phyloP scores from a whole-genome alignment of 129 eudicot genomes.

The Chrysanthemum seticuspe region DNA sequence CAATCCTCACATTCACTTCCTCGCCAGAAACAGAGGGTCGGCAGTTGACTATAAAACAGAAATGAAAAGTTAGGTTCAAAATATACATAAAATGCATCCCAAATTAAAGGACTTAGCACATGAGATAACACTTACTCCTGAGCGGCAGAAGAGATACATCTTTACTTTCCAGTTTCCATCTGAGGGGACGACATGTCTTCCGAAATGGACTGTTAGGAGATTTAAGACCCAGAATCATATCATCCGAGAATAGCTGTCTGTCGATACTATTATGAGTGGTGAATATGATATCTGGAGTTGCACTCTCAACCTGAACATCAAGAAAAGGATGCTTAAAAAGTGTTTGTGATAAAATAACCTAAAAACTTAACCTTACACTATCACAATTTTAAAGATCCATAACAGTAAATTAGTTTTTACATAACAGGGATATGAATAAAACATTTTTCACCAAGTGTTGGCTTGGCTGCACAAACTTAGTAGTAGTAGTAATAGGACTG shows the following conservation, averaged over 20 bases:
- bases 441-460: too few relatives aligned
- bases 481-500: too few relatives aligned
- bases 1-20: slow-evolving; percentile 71
- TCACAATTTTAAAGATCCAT: too few relatives aligned
- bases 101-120: neutral
- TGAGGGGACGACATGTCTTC: slow-evolving; percentile 68
- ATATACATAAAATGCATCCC: neutral
- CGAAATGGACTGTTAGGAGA: slow-evolving; percentile 88
- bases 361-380: too few relatives aligned
- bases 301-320: slow-evolving; percentile 63
- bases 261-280: slow-evolving; percentile 86
- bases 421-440: too few relatives aligned
- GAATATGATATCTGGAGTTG: slow-evolving; percentile 62
- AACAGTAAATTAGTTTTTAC: too few relatives aligned
- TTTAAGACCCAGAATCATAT: slow-evolving; percentile 75
- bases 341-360: too few relatives aligned
- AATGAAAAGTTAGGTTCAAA: neutral
- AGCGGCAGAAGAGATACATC: slow-evolving; percentile 74
- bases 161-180: slow-evolving; percentile 81
- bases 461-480: too few relatives aligned
- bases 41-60: slow-evolving; percentile 62
- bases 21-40: slow-evolving; percentile 89
- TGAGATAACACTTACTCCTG: slow-evolving; percentile 45
- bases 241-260: slow-evolving; percentile 65
- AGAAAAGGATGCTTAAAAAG: too few relatives aligned